These are phyloP conservation scores for Macrolepiota dolichaula DNA, from an alignment of 768 basidiomycete species.

Conservation along the genomic window DNA sequence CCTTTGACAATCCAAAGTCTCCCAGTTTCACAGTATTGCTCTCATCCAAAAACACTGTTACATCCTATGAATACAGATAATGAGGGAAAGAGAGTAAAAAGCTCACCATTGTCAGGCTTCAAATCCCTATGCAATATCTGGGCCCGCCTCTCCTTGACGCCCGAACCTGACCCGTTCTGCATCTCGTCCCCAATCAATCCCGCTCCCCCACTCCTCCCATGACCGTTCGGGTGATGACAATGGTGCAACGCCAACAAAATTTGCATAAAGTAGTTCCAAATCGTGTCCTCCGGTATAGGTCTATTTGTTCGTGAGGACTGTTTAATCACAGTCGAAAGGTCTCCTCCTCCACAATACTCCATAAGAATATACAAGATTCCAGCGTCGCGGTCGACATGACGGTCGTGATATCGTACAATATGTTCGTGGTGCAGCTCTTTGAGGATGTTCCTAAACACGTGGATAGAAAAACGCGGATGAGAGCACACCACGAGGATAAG, in stretches of 20 bases:
- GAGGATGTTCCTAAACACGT: constrained; percentile 75
- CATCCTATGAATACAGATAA: background rate
- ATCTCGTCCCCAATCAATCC: constrained; percentile 4
- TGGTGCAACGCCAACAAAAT: constrained; percentile 85
- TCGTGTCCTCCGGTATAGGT: constrained; percentile 84
- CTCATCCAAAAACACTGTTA: constrained; percentile 83
- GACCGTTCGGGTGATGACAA: constrained; percentile 82
- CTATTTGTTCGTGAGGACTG: constrained; percentile 64
- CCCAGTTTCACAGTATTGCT: constrained; percentile 89
- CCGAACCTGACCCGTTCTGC: constrained; percentile 23
- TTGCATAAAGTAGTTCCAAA: constrained; percentile 97
- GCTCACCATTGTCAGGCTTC: constrained; percentile 94
- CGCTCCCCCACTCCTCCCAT: constrained; percentile 37
- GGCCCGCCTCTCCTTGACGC: constrained; percentile 43
- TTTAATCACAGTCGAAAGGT: constrained; percentile 86
- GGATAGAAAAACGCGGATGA: background rate
- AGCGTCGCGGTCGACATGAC: constrained; percentile 83
- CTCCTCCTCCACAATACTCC: constrained; percentile 98
- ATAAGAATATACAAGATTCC: constrained; percentile 96
- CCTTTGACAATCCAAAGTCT: constrained; percentile 95
- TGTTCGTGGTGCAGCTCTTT: constrained; percentile 94
- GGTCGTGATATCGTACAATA: constrained; percentile 94
- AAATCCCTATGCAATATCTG: constrained; percentile 93
- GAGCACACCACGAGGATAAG: background rate
- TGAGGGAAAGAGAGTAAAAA: background rate